Base-by-base conservation (phyloP, 495 filamentous ascomycete species). In the Halenospora varia region DNA sequence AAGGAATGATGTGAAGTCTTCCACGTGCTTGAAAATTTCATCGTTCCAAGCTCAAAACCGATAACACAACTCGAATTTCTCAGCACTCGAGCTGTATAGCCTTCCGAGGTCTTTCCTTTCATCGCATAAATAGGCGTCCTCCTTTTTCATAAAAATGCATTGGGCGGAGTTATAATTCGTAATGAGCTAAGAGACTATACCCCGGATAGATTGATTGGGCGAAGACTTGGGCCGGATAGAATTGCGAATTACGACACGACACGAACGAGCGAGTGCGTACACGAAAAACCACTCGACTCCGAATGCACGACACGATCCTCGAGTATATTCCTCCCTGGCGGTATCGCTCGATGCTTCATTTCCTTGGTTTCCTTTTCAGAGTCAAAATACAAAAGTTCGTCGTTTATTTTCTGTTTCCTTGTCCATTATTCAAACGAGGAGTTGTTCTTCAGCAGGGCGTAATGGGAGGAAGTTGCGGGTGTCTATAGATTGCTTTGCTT, bases 1-100 rank as follows among this genome's bases (percentile, higher is more conserved):
- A 64, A 62, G 55, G 48, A 22, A 56, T 67, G 58, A 63, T 66
- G 60, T 66, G 53, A 66, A 52, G 23, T 29, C 50, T n/a, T n/a
- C n/a, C n/a, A n/a, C n/a, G n/a, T n/a, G n/a, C n/a, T n/a, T n/a
- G n/a, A 51, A 11, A 48, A 19, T 9, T 15, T 22, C 48, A 39
- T 42, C 25, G 35, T 11, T 24, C 25, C 10, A 47, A 18, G 29
- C 23, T 24, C 25, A 18, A 22, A 41, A 25, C 39, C 20, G 29
- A 10, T 35, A 17, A 45, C 18, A 8, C 20, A 13, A 26, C 40
- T 20, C 29, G 20, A 9, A 13, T 10, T 8, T 13, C 24, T 8
- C n/a, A 19, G n/a, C 25, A 35, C 15, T 19, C 35, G 25, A 39
- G 10, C 25, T 49, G 17, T 23, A 53, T 47, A 18, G 22, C 17